A percentile compares a stretch with the other conserved stretches of the same genome.
Conservation (phyloP, 768 basidiomycete genomes). For the Lactarius pseudohatsudake region DNA sequence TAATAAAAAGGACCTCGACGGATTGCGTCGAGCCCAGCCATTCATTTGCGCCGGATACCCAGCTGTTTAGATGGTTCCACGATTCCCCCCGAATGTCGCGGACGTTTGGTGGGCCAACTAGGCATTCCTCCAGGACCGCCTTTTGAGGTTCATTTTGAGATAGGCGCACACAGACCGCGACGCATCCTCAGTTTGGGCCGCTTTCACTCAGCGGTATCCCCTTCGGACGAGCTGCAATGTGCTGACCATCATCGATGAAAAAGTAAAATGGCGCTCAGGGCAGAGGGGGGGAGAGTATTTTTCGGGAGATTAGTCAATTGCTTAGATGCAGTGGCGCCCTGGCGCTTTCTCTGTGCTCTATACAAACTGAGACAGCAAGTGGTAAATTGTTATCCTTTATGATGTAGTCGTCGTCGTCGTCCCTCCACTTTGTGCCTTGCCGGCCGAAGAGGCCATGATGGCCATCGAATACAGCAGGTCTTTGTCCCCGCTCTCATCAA, state of each 20-base stretch:
- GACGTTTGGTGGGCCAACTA: too few relatives aligned
- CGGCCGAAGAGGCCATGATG: conserved; percentile 14
- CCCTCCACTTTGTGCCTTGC: not conserved
- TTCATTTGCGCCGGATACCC: too few relatives aligned
- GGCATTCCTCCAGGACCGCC: too few relatives aligned
- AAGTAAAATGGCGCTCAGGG: not conserved
- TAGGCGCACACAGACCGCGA: too few relatives aligned
- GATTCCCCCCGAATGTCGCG: too few relatives aligned
- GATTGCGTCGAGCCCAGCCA: too few relatives aligned
- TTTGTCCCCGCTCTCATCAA: conserved; percentile 43
- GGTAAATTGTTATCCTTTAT: not conserved
- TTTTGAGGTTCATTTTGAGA: too few relatives aligned
- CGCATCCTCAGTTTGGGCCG: too few relatives aligned
- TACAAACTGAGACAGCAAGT: not conserved
- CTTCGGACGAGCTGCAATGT: not conserved
- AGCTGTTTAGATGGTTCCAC: too few relatives aligned
- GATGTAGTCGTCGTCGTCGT: not conserved
- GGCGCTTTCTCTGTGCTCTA: not conserved
- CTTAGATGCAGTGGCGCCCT: not conserved
- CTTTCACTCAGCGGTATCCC: too few relatives aligned
- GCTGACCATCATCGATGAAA: not conserved
- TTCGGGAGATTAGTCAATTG: not conserved
- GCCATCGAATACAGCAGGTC: conserved; percentile 38
- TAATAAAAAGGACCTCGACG: too few relatives aligned
- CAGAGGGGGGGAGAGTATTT: not conserved